Conservation (phyloP, 2,329 filamentous ascomycete species). For the Phyllosticta capitalensis region DNA sequence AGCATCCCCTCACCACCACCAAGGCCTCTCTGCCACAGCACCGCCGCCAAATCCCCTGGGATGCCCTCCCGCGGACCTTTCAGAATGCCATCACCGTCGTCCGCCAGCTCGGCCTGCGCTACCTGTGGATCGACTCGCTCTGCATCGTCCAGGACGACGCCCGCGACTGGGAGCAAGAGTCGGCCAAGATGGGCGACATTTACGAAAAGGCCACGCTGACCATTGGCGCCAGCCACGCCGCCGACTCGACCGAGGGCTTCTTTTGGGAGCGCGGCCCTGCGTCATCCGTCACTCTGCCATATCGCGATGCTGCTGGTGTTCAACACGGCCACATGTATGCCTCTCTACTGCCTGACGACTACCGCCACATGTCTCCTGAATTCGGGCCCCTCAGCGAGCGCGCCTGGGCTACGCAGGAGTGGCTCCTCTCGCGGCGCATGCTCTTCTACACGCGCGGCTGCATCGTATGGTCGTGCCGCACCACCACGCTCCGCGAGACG, state of each 20-base stretch:
- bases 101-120: constrained; percentile 5
- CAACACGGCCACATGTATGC: constrained; percentile 13
- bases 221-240: constrained; percentile 4
- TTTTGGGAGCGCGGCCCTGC: constrained; percentile 1
- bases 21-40: constrained; percentile 12
- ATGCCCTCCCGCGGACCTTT: constrained; percentile 11
- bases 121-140: constrained; percentile 16
- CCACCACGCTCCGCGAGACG: constrained; percentile 17
- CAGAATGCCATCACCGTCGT: constrained; percentile 11
- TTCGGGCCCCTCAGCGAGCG: constrained; percentile 13
- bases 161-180: constrained; percentile 8
- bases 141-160: constrained; percentile 14
- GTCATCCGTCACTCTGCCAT: constrained; percentile 13
- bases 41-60: constrained; percentile 14
- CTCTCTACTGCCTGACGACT: constrained; percentile 13
- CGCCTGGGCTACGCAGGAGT: constrained; percentile 8
- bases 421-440: constrained; percentile 4
- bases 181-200: constrained; percentile 8
- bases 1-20: constrained; percentile 17
- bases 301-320: constrained; percentile 11
- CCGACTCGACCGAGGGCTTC: constrained; percentile 3
- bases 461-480: constrained; percentile 18
- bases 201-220: constrained; percentile 8
- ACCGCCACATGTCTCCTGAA: constrained; percentile 14
- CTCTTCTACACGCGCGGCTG: constrained; percentile 16